Conservation (phyloP, 192 early-diverging fungal species). For the Kickxella alabastrina region DNA sequence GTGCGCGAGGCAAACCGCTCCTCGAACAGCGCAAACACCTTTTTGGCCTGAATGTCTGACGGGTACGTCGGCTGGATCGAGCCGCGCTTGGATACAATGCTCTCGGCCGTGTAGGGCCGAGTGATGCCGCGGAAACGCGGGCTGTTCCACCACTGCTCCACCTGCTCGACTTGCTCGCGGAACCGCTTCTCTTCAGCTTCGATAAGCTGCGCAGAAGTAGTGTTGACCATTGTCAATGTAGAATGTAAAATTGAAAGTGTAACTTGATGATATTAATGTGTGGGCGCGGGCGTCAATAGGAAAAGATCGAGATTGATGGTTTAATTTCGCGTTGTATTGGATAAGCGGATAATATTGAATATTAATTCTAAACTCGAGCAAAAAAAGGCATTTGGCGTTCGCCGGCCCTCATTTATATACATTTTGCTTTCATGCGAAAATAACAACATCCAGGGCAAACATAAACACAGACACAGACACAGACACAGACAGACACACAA, state of each 20-base stretch:
- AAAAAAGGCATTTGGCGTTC: too few relatives aligned
- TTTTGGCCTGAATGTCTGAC: conserved; percentile 87
- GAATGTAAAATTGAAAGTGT: too few relatives aligned
- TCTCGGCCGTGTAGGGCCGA: conserved; percentile 81
- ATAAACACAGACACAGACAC: too few relatives aligned
- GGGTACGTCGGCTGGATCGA: conserved; percentile 67
- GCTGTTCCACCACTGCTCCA: conserved; percentile 86
- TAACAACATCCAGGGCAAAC: too few relatives aligned
- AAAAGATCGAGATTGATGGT: neutral
- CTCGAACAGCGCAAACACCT: conserved; percentile 82
- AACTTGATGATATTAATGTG: too few relatives aligned
- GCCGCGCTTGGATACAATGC: conserved; percentile 88
- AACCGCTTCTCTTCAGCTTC: conserved; percentile 69
- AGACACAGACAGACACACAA: too few relatives aligned
- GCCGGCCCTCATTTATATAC: too few relatives aligned
- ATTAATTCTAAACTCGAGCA: too few relatives aligned
- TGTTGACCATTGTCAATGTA: conserved; percentile 31
- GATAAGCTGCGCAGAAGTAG: conserved; percentile 18
- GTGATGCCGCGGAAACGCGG: conserved; percentile 77
- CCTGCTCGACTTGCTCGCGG: conserved; percentile 72
- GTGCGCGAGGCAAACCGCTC: conserved; percentile 72
- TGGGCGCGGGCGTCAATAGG: too few relatives aligned
- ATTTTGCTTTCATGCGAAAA: too few relatives aligned
- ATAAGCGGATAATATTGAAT: too few relatives aligned
- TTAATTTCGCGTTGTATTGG: too few relatives aligned